Conservation (phyloP, 139 green algal genomes). For the Coelastrella sp. region DNA sequence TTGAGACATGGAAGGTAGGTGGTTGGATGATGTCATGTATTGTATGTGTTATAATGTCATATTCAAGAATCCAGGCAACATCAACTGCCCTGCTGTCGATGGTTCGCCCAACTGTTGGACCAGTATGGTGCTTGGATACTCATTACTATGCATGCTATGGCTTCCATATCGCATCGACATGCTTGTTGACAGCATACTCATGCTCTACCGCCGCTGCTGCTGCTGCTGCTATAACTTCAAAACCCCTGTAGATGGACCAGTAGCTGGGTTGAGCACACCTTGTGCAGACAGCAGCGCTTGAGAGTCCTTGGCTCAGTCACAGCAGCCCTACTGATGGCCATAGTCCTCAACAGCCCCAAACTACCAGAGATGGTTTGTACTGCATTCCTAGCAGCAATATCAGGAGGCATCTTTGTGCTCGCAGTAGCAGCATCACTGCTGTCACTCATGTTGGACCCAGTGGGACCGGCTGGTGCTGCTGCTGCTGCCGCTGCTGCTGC, state of each 20-base stretch:
- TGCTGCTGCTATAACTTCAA: no score
- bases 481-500: neutral
- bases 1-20: constrained; percentile 22
- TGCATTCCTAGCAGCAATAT: constrained; percentile 11
- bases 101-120: no score
- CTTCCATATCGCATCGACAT: no score
- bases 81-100: no score
- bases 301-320: constrained; percentile 28
- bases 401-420: constrained; percentile 34
- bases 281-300: constrained; percentile 36
- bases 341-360: constrained; percentile 28
- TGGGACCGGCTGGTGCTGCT: neutral
- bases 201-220: no score
- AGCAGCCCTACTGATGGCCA: constrained; percentile 20
- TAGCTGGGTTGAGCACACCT: constrained; percentile 40
- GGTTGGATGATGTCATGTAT: neutral
- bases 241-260: constrained; percentile 43
- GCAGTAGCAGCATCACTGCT: constrained; percentile 25
- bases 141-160: no score
- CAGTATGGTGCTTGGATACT: no score
- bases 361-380: constrained; percentile 19
- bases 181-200: no score
- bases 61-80: no score
- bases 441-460: constrained; percentile 10
- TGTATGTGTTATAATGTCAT: no score